Base-by-base conservation (phyloP, 192 early-diverging fungal species). In the Neocallimastix lanati region DNA sequence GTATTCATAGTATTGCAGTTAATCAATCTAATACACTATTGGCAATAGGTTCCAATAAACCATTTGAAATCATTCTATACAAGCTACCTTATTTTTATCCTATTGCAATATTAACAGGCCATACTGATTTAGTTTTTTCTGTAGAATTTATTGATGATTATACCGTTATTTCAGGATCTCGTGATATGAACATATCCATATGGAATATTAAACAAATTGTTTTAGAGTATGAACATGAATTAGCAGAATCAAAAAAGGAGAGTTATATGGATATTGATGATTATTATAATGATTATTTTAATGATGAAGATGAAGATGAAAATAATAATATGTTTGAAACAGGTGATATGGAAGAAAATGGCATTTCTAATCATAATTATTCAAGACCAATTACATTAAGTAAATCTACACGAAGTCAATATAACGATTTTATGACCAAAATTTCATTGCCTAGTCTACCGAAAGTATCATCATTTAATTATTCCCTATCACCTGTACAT, bases 41-140 rank as follows among this genome's bases (percentile, higher is more conserved):
- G 6, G 92, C 92, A 0, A 85, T 93, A 16, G 90, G 89, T 12
- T 84, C 86, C 21, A 90, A 91, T 16, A 82, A 86, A 0, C 90
- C 90, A 0, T 81, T 84, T 76, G 90, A 91, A 77, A 82, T 83
- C 27, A 91, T 91, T 33, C 82, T 93, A 30, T 93, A 91, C 76
- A 76, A 81, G 9, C 80, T 93, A 13, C 92, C 92, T 18, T 81
- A 82, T n/a, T 86, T 92, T 78, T 84, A 85, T 29, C 86, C 88
- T 25, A 79, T 88, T 28, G 88, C 85, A 0, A 76, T 92, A 16
- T 86, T 93, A 78, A 85, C 83, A 33, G 90, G 89, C 28, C 92
- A 93, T 80, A 78, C 80, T 29, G 92, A 93, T 79, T 84, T 92
- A 77, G 91, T 92, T 6, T 93, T 93, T 81, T 83, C 89, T 0